Base-by-base conservation (phyloP, 2,329 filamentous ascomycete genomes). In the Furcasterigmium sp. region DNA sequence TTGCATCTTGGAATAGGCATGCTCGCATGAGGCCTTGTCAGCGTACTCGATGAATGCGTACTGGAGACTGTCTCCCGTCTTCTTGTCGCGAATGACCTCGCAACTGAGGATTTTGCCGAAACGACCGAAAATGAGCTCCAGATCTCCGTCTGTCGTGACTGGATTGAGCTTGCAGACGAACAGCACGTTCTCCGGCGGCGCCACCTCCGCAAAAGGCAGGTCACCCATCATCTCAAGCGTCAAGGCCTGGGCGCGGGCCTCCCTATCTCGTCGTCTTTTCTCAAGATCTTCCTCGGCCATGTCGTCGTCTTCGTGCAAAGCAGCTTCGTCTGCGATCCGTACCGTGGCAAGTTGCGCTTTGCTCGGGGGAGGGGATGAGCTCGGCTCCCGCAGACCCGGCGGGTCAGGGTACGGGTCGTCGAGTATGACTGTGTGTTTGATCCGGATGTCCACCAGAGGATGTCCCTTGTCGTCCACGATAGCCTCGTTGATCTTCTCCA, bases 151-250 rank as follows among this genome's bases (percentile, higher is more conserved):
- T 58, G 88, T 86, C 9, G 93, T 98, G 37, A 98, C 90, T 0
- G 93, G 93, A 56, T 98, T 98, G 35, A 98, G 75, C 63, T 98
- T 98, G 83, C 93, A 98, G 35, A 98, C 91, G 60, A 98, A 98
- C 2, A 98, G 75, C 13, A 98, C 84, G 62, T 98, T 97, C 68
- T 98, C 93, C 0, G 93, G 93, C 5, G 93, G 93, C 56, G 91
- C 94, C 54, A 98, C 91, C 65, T 98, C 93, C 46, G 93, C 93
- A 63, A 96, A 98, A 5, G 93, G 93, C 46, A 98, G 71, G 62
- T 98, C 93, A 35, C 93, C 93, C 66, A 98, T 93, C 83, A 98
- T 94, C 68, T 98, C 93, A 38, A 98, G 75, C 2, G 91, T 97
- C 56, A 98, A 70, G 1, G 93, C 93, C 63, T 97, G 93, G 1